Evolutionary conservation across 768 basidiomycete genomes (phyloP).

Genomic region (Polyporus arcularius): DNA sequence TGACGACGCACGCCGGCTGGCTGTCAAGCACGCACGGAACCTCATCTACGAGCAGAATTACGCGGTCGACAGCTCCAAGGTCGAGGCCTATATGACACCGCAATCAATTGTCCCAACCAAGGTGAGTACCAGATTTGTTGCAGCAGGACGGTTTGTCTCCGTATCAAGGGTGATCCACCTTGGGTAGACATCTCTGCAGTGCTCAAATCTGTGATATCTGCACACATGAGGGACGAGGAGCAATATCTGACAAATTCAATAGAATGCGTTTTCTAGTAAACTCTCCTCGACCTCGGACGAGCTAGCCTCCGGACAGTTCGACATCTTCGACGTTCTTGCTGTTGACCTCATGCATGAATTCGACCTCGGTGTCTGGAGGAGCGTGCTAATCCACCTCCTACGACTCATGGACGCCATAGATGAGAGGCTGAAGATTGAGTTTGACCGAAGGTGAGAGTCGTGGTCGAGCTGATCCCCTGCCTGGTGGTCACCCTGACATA

Average conservation of each 20-base stretch:
- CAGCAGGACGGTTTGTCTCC: slow-evolving; percentile 34
- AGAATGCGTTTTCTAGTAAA: slow-evolving; percentile 37
- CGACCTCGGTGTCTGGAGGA: slow-evolving; percentile 36
- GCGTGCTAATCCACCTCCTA: slow-evolving; percentile 28
- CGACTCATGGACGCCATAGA: slow-evolving; percentile 17
- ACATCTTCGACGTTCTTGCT: slow-evolving; percentile 28
- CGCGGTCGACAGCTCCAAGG: not conserved
- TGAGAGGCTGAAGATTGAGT: not conserved
- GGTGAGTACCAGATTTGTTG: not conserved
- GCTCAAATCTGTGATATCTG: too few species aligned
- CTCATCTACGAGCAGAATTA: slow-evolving; percentile 25
- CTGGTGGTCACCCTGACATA: too few species aligned
- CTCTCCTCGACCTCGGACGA: slow-evolving; percentile 12
- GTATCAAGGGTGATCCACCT: slow-evolving; percentile 34
- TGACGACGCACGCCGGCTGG: slow-evolving; percentile 32
- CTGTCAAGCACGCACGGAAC: slow-evolving; percentile 20
- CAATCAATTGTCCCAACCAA: not conserved
- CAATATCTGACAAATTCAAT: slow-evolving; percentile 5
- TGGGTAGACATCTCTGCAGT: too few species aligned
- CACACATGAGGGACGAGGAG: too few species aligned
- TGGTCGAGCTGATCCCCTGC: too few species aligned
- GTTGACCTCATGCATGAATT: slow-evolving; percentile 36
- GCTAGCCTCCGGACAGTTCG: slow-evolving; percentile 4
- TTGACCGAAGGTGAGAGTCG: slow-evolving; percentile 17
- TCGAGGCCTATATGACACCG: not conserved